phyloP scores from a whole-genome alignment of 2,329 filamentous ascomycete genomes.

The Graphiopsis chlorocephala region DNA sequence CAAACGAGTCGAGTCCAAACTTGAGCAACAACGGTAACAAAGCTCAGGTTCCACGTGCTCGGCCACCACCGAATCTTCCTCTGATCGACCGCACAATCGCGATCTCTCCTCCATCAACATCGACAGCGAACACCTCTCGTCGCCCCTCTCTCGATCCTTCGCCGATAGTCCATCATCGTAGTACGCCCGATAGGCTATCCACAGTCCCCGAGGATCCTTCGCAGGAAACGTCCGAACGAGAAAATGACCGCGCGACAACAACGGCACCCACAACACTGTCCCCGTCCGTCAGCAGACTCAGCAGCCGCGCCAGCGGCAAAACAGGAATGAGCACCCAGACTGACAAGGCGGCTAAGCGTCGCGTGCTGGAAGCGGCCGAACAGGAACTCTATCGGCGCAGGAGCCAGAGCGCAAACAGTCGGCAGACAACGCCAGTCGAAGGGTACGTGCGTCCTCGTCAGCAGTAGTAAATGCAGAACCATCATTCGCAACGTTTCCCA shows the following conservation, averaged over 20 bases:
- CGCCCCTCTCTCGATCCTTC: background rate
- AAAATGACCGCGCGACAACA: constrained; percentile 16
- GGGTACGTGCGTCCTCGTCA: constrained; percentile 27
- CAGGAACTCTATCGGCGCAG: constrained; percentile 25
- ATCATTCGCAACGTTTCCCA: background rate
- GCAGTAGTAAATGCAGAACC: background rate
- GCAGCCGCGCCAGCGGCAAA: constrained; percentile 22
- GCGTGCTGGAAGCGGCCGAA: constrained; percentile 33
- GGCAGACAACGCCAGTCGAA: constrained; percentile 30
- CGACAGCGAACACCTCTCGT: constrained; percentile 1
- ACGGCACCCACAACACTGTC: constrained; percentile 18
- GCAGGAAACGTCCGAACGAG: constrained; percentile 21
- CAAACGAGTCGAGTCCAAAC: constrained; percentile 20
- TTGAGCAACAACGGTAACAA: constrained; percentile 4
- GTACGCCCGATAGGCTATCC: constrained; percentile 31
- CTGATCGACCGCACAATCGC: constrained; percentile 34
- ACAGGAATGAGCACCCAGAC: constrained; percentile 23
- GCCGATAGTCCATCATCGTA: background rate
- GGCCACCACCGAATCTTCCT: background rate
- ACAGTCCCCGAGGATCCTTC: constrained; percentile 32
- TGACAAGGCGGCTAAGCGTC: constrained; percentile 35
- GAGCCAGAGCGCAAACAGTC: constrained; percentile 25
- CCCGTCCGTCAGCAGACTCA: constrained; percentile 28
- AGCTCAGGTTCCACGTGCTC: constrained; percentile 12
- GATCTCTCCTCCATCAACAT: constrained; percentile 26